Base-by-base conservation (phyloP, 2,329 filamentous ascomycete species). In the Trichoderma afroharzianum region DNA sequence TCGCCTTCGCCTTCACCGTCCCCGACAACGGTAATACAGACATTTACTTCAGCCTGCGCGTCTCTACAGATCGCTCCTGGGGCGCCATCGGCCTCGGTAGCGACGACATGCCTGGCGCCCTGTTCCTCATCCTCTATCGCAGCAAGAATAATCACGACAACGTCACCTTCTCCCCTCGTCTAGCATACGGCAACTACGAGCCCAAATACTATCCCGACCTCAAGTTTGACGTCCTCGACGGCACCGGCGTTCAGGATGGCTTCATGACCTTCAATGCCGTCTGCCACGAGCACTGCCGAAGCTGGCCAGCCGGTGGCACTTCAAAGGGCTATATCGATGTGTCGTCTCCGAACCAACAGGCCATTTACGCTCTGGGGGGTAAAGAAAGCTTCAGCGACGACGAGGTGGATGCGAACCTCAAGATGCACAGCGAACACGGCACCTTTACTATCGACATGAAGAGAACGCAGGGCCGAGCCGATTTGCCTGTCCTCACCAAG, bases 331-430 rank as follows among this genome's bases (percentile, higher is more conserved):
- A 78, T 43, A 78, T 91, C 71, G 83, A 90, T 74, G 80, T 86
- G n/a, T 80, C 78, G n/a, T 85, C 82, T 64, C 81, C 79, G 15
- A 78, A 80, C 15, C 83, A 86, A 73, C 80, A 81, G 53, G 88
- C 87, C 79, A 85, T 90, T 69, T 91, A 85, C 76, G 89, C 87
- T 21, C 80, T 86, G 26, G 89, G 89, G 0, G 85, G 86, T 6
- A 75, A 77, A n/a, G 83, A 83, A 50, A 75, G 78, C 18, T 79
- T 85, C 30, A 77, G 79, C 26, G 86, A 82, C 69, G 80, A 89
- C 74, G 80, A 80, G 43, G 67, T 76, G 2, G 79, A 79, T 12
- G 86, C 85, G 0, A 79, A 80, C 12, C 81, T 90, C 69, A 84
- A 84, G 75, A 84, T 85, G 55, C 89, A 91, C 77, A 77, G 80